Conservation (phyloP, 2,329 filamentous ascomycete genomes). For the Apiospora pterosperma region DNA sequence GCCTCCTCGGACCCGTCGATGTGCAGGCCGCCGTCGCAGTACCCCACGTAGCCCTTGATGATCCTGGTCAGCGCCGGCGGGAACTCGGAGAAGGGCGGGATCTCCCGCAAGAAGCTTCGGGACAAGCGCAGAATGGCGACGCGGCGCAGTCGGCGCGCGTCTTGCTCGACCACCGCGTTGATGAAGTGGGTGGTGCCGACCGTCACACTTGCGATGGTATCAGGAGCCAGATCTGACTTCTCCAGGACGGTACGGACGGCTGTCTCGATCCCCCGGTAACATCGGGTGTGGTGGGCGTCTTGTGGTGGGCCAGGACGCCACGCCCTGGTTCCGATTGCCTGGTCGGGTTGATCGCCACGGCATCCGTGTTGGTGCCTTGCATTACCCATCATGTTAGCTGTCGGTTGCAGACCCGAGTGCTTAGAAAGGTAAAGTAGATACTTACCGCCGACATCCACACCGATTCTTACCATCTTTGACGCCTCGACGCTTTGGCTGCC, state of each 20-base stretch:
- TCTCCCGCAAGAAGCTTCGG: constrained; percentile 45
- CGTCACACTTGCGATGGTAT: constrained; percentile 39
- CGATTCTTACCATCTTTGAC: neutral
- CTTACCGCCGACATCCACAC: neutral
- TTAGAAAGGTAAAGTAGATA: neutral
- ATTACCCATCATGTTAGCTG: neutral
- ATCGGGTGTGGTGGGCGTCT: constrained; percentile 39
- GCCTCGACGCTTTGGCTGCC: neutral
- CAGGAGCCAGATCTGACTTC: constrained; percentile 11
- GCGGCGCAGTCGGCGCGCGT: constrained; percentile 38
- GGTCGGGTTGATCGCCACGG: constrained; percentile 40
- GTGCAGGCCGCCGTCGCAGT: constrained; percentile 45
- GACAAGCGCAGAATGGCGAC: constrained; percentile 51
- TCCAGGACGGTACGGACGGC: constrained; percentile 36
- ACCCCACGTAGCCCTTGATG: constrained; percentile 38
- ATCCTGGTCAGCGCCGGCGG: constrained; percentile 40
- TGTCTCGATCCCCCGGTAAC: constrained; percentile 37
- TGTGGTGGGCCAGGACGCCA: constrained; percentile 41
- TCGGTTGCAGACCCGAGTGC: neutral
- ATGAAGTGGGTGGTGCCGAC: constrained; percentile 55
- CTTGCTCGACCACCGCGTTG: constrained; percentile 51
- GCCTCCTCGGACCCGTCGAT: constrained; percentile 43
- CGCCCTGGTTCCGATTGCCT: constrained; percentile 23
- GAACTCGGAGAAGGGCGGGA: constrained; percentile 48
- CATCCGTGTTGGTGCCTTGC: constrained; percentile 46